Conservation (phyloP, 768 basidiomycete species). For the Daedaleopsis nitida region DNA sequence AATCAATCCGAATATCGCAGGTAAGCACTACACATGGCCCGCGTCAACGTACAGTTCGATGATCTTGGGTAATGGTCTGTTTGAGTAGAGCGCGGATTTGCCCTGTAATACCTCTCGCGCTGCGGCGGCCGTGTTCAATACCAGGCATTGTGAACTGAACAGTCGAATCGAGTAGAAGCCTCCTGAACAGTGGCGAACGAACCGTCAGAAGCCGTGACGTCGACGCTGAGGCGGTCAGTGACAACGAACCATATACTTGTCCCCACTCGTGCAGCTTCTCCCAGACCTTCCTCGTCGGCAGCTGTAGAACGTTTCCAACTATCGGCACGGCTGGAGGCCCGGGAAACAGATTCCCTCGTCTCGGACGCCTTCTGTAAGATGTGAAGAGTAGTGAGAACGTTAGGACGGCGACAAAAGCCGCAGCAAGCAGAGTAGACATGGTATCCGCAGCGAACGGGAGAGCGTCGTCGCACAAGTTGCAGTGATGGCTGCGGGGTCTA, state of each 20-base stretch:
- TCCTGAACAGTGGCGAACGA: background rate
- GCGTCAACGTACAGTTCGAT: background rate
- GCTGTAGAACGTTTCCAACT: slow-evolving; percentile 1
- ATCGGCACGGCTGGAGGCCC: slow-evolving; percentile 7
- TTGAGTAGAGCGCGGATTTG: slow-evolving; percentile 32
- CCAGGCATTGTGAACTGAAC: slow-evolving; percentile 24
- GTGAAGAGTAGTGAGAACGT: background rate
- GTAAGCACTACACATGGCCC: too few relatives aligned
- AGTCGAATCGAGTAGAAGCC: slow-evolving; percentile 24
- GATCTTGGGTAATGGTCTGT: slow-evolving; percentile 11
- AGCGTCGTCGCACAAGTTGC: too few relatives aligned
- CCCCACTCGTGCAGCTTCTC: slow-evolving; percentile 7
- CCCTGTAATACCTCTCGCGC: slow-evolving; percentile 33
- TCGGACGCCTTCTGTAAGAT: background rate
- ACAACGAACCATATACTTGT: slow-evolving; percentile 4
- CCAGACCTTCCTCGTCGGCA: slow-evolving; percentile 14
- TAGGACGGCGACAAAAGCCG: background rate
- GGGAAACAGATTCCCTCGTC: background rate
- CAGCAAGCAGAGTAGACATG: background rate
- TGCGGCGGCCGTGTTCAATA: slow-evolving; percentile 31
- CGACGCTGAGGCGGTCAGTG: background rate
- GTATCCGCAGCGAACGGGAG: too few relatives aligned
- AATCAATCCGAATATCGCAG: background rate
- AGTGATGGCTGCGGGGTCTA: too few relatives aligned
- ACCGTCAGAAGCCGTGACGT: background rate